Evolutionary conservation across 768 basidiomycete species (phyloP).

Genomic region (Dentipellis sp.): DNA sequence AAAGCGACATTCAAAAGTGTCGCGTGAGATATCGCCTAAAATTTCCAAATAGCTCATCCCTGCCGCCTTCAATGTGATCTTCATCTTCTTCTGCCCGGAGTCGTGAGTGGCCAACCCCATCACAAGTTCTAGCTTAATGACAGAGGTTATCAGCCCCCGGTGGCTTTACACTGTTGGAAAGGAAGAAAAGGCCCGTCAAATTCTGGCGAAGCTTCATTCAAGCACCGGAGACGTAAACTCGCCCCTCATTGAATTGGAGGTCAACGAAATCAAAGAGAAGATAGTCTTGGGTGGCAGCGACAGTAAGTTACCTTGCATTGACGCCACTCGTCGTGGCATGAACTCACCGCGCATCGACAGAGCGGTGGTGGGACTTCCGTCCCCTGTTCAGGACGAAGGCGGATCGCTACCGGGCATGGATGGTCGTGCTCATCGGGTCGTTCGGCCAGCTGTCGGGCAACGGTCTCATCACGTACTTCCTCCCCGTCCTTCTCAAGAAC

Average conservation of each 20-base stretch:
- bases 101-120: slow-evolving; percentile 24
- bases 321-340: neutral
- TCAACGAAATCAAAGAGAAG: slow-evolving; percentile 44
- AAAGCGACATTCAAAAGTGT: neutral
- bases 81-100: slow-evolving; percentile 40
- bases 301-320: slow-evolving; percentile 23
- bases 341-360: slow-evolving; percentile 15
- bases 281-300: slow-evolving; percentile 36
- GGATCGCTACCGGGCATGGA: slow-evolving; percentile 37
- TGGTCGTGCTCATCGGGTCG: slow-evolving; percentile 38
- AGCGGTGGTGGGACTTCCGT: slow-evolving; percentile 47
- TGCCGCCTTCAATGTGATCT: slow-evolving; percentile 36
- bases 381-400: slow-evolving; percentile 37
- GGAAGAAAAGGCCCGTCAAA: slow-evolving; percentile 29
- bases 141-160: slow-evolving; percentile 28
- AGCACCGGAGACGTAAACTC: slow-evolving; percentile 35
- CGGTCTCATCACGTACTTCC: slow-evolving; percentile 40
- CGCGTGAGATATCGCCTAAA: too few species aligned
- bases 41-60: slow-evolving; percentile 27
- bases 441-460: slow-evolving; percentile 41
- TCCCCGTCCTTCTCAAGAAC: slow-evolving; percentile 35
- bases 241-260: slow-evolving; percentile 41
- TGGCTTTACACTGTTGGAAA: slow-evolving; percentile 44
- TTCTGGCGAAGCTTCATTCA: slow-evolving; percentile 42
- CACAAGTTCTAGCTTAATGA: neutral